phyloP scores from a whole-genome alignment of 2,329 filamentous ascomycete genomes.

The Talaromyces sp. region DNA sequence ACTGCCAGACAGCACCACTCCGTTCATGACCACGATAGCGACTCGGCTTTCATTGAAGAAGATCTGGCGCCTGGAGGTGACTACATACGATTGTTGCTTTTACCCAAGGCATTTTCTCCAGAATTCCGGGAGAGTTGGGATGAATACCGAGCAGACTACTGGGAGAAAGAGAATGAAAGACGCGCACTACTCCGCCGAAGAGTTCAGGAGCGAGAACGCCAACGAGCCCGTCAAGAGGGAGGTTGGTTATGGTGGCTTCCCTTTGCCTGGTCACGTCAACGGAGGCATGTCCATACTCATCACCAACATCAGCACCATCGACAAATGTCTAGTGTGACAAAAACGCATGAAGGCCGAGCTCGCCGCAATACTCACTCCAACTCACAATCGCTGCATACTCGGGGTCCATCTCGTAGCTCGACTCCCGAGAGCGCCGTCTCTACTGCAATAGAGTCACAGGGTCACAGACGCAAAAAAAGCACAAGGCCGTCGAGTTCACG shows the following conservation, averaged over 20 bases:
- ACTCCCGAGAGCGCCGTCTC: slow-evolving; percentile 38
- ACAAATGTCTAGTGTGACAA: slow-evolving; percentile 25
- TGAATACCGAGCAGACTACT: slow-evolving; percentile 87
- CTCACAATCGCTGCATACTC: slow-evolving; percentile 32
- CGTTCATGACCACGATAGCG: slow-evolving; percentile 59
- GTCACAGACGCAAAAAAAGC: slow-evolving; percentile 33
- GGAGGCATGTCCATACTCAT: slow-evolving; percentile 25
- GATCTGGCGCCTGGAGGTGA: slow-evolving; percentile 87
- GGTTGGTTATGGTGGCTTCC: slow-evolving; percentile 86
- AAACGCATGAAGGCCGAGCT: slow-evolving; percentile 30
- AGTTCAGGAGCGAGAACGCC: slow-evolving; percentile 65
- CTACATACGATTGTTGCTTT: slow-evolving; percentile 81
- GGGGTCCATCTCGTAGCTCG: slow-evolving; percentile 43
- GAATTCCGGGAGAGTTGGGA: slow-evolving; percentile 98
- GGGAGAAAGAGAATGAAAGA: slow-evolving; percentile 93
- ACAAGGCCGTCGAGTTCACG: slow-evolving; percentile 26
- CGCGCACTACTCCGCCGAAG: slow-evolving; percentile 69
- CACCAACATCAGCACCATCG: slow-evolving; percentile 25
- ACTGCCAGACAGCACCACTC: slow-evolving; percentile 34
- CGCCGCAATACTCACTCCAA: slow-evolving; percentile 37
- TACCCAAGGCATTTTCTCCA: slow-evolving; percentile 92
- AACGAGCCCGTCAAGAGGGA: slow-evolving; percentile 64
- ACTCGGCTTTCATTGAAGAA: slow-evolving; percentile 68
- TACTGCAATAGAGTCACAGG: slow-evolving; percentile 24
- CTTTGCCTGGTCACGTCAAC: slow-evolving; percentile 34